These are phyloP conservation scores for Dactylella cylindrospora DNA, from an alignment of 2,329 filamentous ascomycete species.

Conservation along the genomic window DNA sequence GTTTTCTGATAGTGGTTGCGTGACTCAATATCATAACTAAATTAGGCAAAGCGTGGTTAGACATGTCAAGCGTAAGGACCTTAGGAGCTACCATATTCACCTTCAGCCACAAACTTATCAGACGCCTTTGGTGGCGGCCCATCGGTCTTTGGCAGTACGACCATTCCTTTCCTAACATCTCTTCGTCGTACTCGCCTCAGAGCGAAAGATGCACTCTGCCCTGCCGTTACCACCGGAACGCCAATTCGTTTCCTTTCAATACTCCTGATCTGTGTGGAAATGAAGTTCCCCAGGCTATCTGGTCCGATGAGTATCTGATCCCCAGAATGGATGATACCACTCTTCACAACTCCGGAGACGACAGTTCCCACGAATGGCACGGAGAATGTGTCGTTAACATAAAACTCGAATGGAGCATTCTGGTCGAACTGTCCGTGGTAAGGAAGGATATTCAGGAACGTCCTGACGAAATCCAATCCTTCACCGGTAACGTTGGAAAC, in stretches of 20 bases:
- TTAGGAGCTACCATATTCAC: slow-evolving; percentile 53
- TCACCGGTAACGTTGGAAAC: slow-evolving; percentile 97
- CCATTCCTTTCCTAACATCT: slow-evolving; percentile 97
- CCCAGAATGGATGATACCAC: slow-evolving; percentile 71
- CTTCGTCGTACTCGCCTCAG: slow-evolving; percentile 83
- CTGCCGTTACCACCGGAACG: slow-evolving; percentile 83
- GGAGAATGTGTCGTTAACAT: slow-evolving; percentile 96
- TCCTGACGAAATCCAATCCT: slow-evolving; percentile 83
- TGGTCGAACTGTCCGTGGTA: slow-evolving; percentile 91
- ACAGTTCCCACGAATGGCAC: slow-evolving; percentile 97
- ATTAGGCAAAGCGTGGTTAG: slow-evolving; percentile 35
- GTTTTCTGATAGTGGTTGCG: slow-evolving; percentile 92
- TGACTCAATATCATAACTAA: slow-evolving; percentile 88
- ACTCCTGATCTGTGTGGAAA: slow-evolving; percentile 78
- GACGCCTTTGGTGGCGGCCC: slow-evolving; percentile 69
- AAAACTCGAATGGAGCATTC: slow-evolving; percentile 86
- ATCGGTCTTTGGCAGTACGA: slow-evolving; percentile 82
- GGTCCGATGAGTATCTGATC: slow-evolving; percentile 87
- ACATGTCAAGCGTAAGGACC: not conserved
- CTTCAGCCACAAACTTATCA: slow-evolving; percentile 75
- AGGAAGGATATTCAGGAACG: slow-evolving; percentile 91
- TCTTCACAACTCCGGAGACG: slow-evolving; percentile 87
- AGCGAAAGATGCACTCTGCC: slow-evolving; percentile 90
- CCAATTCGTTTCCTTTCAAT: slow-evolving; percentile 92
- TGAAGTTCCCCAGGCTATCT: slow-evolving; percentile 86